A percentile compares a stretch with the other conserved stretches of the same genome.
Evolutionary conservation across 805 yeast genomes (phyloP).

Genomic region (Hanseniaspora mollemarum): DNA sequence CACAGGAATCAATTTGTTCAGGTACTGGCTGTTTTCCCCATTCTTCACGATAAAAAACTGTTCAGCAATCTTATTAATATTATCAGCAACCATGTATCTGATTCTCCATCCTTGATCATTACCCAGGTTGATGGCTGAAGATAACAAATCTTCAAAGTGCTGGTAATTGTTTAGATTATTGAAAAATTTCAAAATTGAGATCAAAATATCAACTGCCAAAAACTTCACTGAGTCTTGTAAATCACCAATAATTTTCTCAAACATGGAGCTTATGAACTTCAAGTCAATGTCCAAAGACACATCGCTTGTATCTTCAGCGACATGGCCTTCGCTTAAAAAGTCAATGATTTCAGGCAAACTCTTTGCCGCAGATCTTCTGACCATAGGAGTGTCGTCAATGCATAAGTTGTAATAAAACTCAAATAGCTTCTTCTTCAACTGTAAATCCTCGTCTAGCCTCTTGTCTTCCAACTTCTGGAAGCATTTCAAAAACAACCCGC

Average conservation of each 20-base stretch:
- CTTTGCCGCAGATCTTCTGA: constrained; percentile 84
- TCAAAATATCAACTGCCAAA: constrained; percentile 74
- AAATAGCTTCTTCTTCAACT: constrained; percentile 47
- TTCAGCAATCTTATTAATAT: constrained; percentile 61
- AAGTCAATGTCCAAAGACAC: constrained; percentile 49
- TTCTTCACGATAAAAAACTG: constrained; percentile 42
- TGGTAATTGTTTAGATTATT: constrained; percentile 45
- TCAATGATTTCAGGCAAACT: constrained; percentile 67
- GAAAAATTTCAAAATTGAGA: constrained; percentile 65
- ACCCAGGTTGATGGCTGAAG: constrained; percentile 57
- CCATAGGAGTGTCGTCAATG: constrained; percentile 94
- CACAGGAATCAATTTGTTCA: constrained; percentile 39
- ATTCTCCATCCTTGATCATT: constrained; percentile 96
- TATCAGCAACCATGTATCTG: constrained; percentile 94
- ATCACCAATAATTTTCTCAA: constrained; percentile 63
- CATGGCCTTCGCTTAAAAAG: constrained; percentile 33
- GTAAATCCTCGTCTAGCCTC: constrained; percentile 22
- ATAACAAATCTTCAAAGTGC: constrained; percentile 52
- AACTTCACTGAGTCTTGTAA: constrained; percentile 92
- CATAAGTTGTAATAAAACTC: constrained; percentile 58
- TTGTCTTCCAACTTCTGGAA: constrained; percentile 45
- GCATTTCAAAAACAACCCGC: constrained; percentile 73
- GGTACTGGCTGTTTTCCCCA: constrained; percentile 36
- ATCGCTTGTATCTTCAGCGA: constrained; percentile 29
- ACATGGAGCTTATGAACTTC: constrained; percentile 72